Evolutionary conservation across 768 basidiomycete species (phyloP).

Genomic region (Pleurotus eryngii): DNA sequence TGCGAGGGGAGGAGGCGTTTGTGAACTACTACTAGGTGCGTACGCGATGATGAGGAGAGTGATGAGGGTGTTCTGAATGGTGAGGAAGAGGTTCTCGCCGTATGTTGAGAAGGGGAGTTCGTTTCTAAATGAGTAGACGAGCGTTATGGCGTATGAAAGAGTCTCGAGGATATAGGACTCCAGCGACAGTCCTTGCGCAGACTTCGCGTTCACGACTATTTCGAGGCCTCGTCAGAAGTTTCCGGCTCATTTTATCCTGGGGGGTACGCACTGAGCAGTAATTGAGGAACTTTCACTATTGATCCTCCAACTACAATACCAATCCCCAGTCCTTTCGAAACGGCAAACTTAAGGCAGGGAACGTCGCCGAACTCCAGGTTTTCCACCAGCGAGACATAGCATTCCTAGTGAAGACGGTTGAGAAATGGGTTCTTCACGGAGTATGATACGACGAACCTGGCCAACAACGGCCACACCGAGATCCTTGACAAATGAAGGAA

Average conservation of each 20-base stretch:
- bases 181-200: slow-evolving; percentile 85
- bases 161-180: slow-evolving; percentile 90
- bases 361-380: slow-evolving; percentile 75
- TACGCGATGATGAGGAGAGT: slow-evolving; percentile 83
- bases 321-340: slow-evolving; percentile 90
- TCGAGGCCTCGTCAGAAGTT: neutral
- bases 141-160: slow-evolving; percentile 82
- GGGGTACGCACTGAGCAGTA: slow-evolving; percentile 70
- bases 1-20: slow-evolving; percentile 27
- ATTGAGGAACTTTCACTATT: slow-evolving; percentile 95
- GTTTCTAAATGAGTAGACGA: slow-evolving; percentile 83
- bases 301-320: slow-evolving; percentile 91
- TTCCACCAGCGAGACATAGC: slow-evolving; percentile 86
- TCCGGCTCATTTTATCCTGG: too few species aligned
- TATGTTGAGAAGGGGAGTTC: slow-evolving; percentile 95
- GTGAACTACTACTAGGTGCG: slow-evolving; percentile 27
- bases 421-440: neutral
- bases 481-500: slow-evolving; percentile 85
- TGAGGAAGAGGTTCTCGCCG: slow-evolving; percentile 94
- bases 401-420: slow-evolving; percentile 54
- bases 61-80: slow-evolving; percentile 84
- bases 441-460: slow-evolving; percentile 43
- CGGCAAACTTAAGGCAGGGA: slow-evolving; percentile 84
- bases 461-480: slow-evolving; percentile 82
- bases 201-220: slow-evolving; percentile 66